Conservation (phyloP, 2,329 filamentous ascomycete species). For the Xylariaceae sp. region DNA sequence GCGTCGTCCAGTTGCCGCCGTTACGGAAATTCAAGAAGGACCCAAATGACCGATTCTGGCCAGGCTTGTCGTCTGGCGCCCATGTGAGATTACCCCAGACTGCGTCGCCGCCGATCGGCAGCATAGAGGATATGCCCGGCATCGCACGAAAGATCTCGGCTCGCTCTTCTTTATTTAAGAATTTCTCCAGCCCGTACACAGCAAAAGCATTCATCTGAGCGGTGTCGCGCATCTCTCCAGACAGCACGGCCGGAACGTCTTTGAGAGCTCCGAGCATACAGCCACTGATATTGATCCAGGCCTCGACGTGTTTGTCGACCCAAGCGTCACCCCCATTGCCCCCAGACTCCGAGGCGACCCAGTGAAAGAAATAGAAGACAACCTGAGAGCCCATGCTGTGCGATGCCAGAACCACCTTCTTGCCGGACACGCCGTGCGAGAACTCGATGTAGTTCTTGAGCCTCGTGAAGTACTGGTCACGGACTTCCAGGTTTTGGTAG, state of each 20-base stretch:
- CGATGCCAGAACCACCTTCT: conserved; percentile 81
- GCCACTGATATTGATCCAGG: conserved; percentile 97
- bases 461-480: conserved; percentile 91
- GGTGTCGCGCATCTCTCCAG: conserved; percentile 97
- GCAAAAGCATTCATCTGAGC: conserved; percentile 95
- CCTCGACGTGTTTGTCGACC: conserved; percentile 86
- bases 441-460: conserved; percentile 89
- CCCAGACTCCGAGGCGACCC: conserved; percentile 73
- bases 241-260: conserved; percentile 82
- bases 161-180: conserved; percentile 83
- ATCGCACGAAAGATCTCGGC: conserved; percentile 94
- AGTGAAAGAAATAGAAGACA: conserved; percentile 77
- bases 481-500: conserved; percentile 81
- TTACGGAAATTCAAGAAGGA: conserved; percentile 79
- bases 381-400: conserved; percentile 99
- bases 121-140: conserved; percentile 95
- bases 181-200: conserved; percentile 94
- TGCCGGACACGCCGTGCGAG: conserved; percentile 65
- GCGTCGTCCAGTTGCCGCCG: conserved; percentile 59
- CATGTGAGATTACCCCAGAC: conserved; percentile 90
- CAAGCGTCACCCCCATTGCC: conserved; percentile 80
- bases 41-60: conserved; percentile 70
- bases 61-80: conserved; percentile 81
- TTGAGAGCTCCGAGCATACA: conserved; percentile 97
- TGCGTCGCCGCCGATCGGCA: conserved; percentile 86